Evolutionary conservation across 163 green algal species (phyloP).

Genomic region (Trebouxia gelatinosa): DNA sequence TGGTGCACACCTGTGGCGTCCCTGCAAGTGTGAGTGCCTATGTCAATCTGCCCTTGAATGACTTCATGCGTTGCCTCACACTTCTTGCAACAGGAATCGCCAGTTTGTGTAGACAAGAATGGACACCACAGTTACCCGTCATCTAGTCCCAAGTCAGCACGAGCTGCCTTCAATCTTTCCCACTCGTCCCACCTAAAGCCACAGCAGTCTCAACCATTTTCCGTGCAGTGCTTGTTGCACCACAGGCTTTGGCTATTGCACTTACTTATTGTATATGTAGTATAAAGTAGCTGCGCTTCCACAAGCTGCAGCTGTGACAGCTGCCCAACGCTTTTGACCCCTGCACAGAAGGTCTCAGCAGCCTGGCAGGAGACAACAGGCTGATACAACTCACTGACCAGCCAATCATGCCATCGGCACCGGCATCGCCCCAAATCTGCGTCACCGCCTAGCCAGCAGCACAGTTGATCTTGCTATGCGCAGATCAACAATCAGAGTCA

Average conservation of each 20-base stretch:
- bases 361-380: too few relatives aligned
- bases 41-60: not conserved
- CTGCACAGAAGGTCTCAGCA: too few relatives aligned
- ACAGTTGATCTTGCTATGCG: too few relatives aligned
- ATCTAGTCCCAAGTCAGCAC: not conserved
- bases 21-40: not conserved
- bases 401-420: too few relatives aligned
- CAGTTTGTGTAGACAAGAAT: not conserved
- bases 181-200: not conserved
- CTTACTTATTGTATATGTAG: slow-evolving; percentile 34
- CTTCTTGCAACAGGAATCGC: not conserved
- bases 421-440: too few relatives aligned
- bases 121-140: slow-evolving; percentile 13
- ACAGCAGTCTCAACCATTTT: not conserved
- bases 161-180: slow-evolving; percentile 6
- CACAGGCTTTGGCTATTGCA: not conserved
- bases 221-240: not conserved
- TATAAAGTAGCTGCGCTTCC: slow-evolving; percentile 37
- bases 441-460: too few relatives aligned
- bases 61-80: too few relatives aligned
- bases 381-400: too few relatives aligned
- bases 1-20: not conserved
- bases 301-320: slow-evolving; percentile 25
- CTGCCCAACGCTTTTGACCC: slow-evolving; percentile 29
- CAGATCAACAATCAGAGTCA: too few relatives aligned